These are phyloP conservation scores for Aspergillus sp. DNA, from an alignment of 2,329 filamentous ascomycete species.

Conservation along the genomic window DNA sequence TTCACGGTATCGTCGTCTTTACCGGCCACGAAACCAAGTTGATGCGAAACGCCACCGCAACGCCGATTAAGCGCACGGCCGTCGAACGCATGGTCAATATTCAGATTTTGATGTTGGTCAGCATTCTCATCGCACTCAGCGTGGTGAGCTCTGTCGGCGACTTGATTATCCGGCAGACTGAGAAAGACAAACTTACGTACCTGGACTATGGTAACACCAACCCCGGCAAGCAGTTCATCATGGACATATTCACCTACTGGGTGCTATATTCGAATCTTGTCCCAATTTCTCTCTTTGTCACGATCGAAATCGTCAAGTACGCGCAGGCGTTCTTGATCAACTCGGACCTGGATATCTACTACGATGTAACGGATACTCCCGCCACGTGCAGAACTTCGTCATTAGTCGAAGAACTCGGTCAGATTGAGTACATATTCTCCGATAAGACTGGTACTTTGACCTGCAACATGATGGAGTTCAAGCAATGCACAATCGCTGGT, in stretches of 20 bases:
- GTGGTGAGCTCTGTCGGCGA: constrained; percentile 91
- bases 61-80: constrained; percentile 96
- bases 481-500: constrained; percentile 89
- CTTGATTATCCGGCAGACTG: constrained; percentile 73
- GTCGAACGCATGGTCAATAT: constrained; percentile 93
- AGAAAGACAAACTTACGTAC: constrained; percentile 69
- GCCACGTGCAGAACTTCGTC: constrained; percentile 96
- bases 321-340: constrained; percentile 98
- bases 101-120: constrained; percentile 87
- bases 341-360: constrained; percentile 96
- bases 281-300: constrained; percentile 97
- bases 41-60: constrained; percentile 96
- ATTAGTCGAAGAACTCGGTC: constrained; percentile 93
- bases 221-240: constrained; percentile 81
- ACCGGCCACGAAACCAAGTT: constrained; percentile 98
- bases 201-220: constrained; percentile 69
- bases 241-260: constrained; percentile 98
- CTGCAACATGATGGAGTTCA: constrained; percentile 99
- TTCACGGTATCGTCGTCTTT: constrained; percentile 94
- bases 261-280: constrained; percentile 96
- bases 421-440: constrained; percentile 98
- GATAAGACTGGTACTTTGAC: constrained; percentile 97
- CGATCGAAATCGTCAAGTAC: constrained; percentile 96
- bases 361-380: constrained; percentile 91
- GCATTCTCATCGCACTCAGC: constrained; percentile 80